These are phyloP conservation scores for Fusarium mangiferae DNA, from an alignment of 2,329 filamentous ascomycete genomes.

Conservation along the genomic window DNA sequence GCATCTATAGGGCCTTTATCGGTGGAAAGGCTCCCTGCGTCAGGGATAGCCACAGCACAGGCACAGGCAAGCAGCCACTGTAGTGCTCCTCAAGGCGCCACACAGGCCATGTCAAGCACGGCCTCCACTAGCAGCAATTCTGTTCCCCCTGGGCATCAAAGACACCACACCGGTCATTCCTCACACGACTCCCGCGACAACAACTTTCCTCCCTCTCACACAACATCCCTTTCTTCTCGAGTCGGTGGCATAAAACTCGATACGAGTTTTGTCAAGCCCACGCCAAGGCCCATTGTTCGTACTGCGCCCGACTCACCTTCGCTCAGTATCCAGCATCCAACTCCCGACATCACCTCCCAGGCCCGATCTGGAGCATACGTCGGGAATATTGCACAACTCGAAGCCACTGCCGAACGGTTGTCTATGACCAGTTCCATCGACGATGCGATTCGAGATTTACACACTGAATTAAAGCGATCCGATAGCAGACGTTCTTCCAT, in stretches of 20 bases:
- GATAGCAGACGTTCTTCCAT: constrained; percentile 75
- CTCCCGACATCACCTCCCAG: constrained; percentile 65
- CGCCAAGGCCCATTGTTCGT: constrained; percentile 59
- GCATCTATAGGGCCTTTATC: constrained; percentile 30
- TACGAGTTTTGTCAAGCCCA: constrained; percentile 53
- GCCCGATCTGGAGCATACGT: constrained; percentile 70
- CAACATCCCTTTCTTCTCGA: constrained; percentile 43
- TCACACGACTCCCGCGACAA: constrained; percentile 28
- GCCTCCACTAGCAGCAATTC: constrained; percentile 33
- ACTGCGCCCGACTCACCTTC: constrained; percentile 57
- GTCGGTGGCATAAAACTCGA: constrained; percentile 57
- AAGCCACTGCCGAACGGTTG: constrained; percentile 79
- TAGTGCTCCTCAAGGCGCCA: constrained; percentile 34
- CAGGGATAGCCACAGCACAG: constrained; percentile 33
- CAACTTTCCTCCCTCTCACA: constrained; percentile 23
- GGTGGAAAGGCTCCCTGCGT: constrained; percentile 25
- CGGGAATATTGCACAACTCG: constrained; percentile 77
- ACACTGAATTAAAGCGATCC: constrained; percentile 75
- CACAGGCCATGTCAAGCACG: constrained; percentile 31
- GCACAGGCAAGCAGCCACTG: constrained; percentile 34
- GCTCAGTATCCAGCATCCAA: constrained; percentile 65
- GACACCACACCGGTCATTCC: constrained; percentile 35
- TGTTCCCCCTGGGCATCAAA: constrained; percentile 40
- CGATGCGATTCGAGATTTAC: constrained; percentile 78
- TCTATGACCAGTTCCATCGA: constrained; percentile 80